These are phyloP conservation scores for Lipomyces yamanashiensis DNA, from an alignment of 805 yeast species.

Conservation along the genomic window DNA sequence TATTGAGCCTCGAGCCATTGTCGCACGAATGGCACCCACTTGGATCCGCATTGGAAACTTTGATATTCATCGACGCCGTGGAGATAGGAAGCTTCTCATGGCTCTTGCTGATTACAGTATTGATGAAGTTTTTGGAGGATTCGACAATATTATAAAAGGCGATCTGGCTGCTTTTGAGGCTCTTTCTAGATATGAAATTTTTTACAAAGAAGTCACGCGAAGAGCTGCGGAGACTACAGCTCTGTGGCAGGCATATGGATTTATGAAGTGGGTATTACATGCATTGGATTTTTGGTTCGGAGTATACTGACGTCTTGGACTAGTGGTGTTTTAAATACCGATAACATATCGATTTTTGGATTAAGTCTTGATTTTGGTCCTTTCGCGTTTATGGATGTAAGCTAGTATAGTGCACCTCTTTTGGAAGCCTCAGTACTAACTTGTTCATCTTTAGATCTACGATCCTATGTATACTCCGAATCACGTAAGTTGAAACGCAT, in stretches of 20 bases:
- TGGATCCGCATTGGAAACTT: constrained; percentile 92
- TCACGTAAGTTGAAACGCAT: constrained; percentile 46
- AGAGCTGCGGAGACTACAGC: constrained; percentile 35
- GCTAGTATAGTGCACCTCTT: neutral
- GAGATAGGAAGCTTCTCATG: constrained; percentile 66
- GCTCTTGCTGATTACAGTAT: constrained; percentile 74
- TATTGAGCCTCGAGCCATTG: constrained; percentile 79
- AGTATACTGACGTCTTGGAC: neutral
- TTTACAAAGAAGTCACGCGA: constrained; percentile 69
- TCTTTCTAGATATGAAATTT: constrained; percentile 63
- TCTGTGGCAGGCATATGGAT: constrained; percentile 66
- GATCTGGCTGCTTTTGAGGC: constrained; percentile 38
- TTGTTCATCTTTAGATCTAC: constrained; percentile 61
- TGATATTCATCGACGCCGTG: constrained; percentile 77
- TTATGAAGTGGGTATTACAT: constrained; percentile 55
- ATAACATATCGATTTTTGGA: constrained; percentile 89
- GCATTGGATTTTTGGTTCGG: neutral
- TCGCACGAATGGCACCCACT: constrained; percentile 77
- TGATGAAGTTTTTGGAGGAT: constrained; percentile 58
- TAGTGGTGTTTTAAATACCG: constrained; percentile 88
- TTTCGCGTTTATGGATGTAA: constrained; percentile 55
- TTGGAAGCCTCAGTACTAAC: neutral
- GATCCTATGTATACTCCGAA: constrained; percentile 86
- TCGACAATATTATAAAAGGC: constrained; percentile 43
- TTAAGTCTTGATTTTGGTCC: constrained; percentile 94